These are phyloP conservation scores for Didymella pinodella DNA, from an alignment of 2,329 filamentous ascomycete genomes.

Conservation along the genomic window DNA sequence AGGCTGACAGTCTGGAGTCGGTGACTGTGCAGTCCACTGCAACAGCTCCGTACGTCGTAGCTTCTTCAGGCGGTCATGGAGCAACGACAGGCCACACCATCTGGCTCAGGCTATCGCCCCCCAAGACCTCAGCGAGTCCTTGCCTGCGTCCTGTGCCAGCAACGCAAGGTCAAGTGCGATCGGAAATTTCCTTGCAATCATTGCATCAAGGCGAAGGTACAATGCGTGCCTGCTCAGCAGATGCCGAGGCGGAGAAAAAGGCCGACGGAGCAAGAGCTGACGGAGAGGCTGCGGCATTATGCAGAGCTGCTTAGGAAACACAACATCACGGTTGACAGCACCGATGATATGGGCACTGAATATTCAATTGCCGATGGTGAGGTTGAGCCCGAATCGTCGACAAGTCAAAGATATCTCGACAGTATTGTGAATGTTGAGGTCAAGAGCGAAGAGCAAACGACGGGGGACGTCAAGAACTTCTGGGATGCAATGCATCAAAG, in stretches of 20 bases:
- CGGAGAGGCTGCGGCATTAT: conserved; percentile 74
- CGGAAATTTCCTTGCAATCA: conserved; percentile 48
- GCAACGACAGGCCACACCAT: conserved; percentile 17
- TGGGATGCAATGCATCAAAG: conserved; percentile 37
- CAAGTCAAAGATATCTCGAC: not conserved
- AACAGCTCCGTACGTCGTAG: not conserved
- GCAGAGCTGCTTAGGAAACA: conserved; percentile 71
- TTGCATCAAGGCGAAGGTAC: conserved; percentile 38
- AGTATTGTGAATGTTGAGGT: not conserved
- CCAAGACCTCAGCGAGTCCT: conserved; percentile 53
- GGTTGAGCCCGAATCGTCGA: not conserved
- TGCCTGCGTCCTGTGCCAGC: conserved; percentile 75
- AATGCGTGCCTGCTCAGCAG: conserved; percentile 53
- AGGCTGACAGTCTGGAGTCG: not conserved
- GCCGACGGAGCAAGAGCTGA: conserved; percentile 73
- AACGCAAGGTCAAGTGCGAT: conserved; percentile 52
- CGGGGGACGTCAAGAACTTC: conserved; percentile 25
- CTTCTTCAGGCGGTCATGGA: conserved; percentile 11
- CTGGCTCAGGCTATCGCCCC: conserved; percentile 13
- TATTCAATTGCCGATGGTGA: not conserved
- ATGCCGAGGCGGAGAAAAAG: conserved; percentile 66
- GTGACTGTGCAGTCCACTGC: not conserved
- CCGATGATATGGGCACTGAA: conserved; percentile 1
- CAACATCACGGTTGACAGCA: conserved; percentile 71
- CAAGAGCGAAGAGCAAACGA: conserved; percentile 18